phyloP scores from a whole-genome alignment of 2,329 filamentous ascomycete species.

The Xylariaceae sp. region DNA sequence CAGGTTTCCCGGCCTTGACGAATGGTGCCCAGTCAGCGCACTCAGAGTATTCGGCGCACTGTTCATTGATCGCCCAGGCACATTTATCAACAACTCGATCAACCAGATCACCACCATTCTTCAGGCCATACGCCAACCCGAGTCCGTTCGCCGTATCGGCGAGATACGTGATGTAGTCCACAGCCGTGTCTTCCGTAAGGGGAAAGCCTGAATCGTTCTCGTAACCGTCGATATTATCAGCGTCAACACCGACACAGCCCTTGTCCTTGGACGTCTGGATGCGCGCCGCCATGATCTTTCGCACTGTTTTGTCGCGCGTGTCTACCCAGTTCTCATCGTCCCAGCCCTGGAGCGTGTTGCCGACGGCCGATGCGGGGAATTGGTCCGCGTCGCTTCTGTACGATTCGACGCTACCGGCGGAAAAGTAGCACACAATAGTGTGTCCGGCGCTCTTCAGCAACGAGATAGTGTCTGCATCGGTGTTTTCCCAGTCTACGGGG shows the following conservation, averaged over 20 bases:
- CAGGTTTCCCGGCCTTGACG: constrained; percentile 58
- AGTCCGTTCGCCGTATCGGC: constrained; percentile 48
- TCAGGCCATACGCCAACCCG: constrained; percentile 61
- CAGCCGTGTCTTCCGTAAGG: constrained; percentile 53
- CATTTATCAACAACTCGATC: constrained; percentile 43
- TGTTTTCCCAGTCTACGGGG: constrained; percentile 17
- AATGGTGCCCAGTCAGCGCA: constrained; percentile 57
- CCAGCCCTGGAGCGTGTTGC: constrained; percentile 59
- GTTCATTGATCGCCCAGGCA: constrained; percentile 67
- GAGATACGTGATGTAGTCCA: constrained; percentile 59
- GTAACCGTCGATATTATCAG: constrained; percentile 68
- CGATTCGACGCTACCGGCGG: constrained; percentile 64
- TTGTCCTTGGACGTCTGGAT: constrained; percentile 57
- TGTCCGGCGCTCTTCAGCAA: constrained; percentile 12
- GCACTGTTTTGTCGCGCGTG: constrained; percentile 53
- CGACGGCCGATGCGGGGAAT: constrained; percentile 55
- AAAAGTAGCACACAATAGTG: constrained; percentile 68
- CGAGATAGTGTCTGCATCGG: constrained; percentile 4
- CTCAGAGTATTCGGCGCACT: constrained; percentile 59
- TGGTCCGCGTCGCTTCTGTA: constrained; percentile 54
- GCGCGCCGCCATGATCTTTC: constrained; percentile 59
- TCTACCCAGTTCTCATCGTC: constrained; percentile 64
- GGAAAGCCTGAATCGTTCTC: constrained; percentile 60
- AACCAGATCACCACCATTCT: constrained; percentile 64
- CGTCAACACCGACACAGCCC: constrained; percentile 66